Evolutionary conservation across 495 filamentous ascomycete genomes (phyloP).

Genomic region (Diplogelasinospora grovesii): DNA sequence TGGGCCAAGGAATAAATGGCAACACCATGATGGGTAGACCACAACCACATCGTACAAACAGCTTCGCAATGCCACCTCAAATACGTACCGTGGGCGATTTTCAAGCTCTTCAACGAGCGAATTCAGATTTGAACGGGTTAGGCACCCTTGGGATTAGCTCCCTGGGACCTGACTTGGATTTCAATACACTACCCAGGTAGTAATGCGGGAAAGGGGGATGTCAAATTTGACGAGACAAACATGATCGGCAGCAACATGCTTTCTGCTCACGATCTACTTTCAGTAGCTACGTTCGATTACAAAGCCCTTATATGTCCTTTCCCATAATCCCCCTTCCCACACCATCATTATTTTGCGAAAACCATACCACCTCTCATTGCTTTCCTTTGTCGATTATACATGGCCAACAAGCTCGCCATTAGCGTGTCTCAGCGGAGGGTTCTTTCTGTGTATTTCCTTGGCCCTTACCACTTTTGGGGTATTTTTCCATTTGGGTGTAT

Average conservation of each 20-base stretch:
- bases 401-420: slow-evolving; percentile 2
- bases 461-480: too few relatives aligned
- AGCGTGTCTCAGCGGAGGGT: slow-evolving; percentile 15
- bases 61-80: slow-evolving; percentile 35
- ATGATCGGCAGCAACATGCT: too few relatives aligned
- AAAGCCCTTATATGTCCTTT: too few relatives aligned
- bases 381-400: slow-evolving; percentile 10
- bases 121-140: slow-evolving; percentile 34
- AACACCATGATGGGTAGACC: slow-evolving; percentile 33
- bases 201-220: slow-evolving; percentile 9
- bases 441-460: slow-evolving; percentile 4
- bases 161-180: slow-evolving; percentile 26
- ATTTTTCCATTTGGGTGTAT: slow-evolving; percentile 1
- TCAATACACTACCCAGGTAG: slow-evolving; percentile 29
- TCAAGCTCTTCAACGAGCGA: slow-evolving; percentile 37
- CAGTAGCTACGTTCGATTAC: too few relatives aligned
- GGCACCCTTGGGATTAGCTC: slow-evolving; percentile 27
- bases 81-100: slow-evolving; percentile 42
- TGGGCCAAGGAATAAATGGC: slow-evolving; percentile 15
- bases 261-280: too few relatives aligned
- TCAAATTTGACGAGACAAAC: neutral
- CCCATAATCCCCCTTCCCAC: too few relatives aligned
- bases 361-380: too few relatives aligned
- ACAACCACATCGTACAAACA: slow-evolving; percentile 32
- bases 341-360: too few relatives aligned